Evolutionary conservation across 495 filamentous ascomycete genomes (phyloP), one percentile per base, ranked within the genome.

Genomic region (Oidiodendron maius): DNA sequence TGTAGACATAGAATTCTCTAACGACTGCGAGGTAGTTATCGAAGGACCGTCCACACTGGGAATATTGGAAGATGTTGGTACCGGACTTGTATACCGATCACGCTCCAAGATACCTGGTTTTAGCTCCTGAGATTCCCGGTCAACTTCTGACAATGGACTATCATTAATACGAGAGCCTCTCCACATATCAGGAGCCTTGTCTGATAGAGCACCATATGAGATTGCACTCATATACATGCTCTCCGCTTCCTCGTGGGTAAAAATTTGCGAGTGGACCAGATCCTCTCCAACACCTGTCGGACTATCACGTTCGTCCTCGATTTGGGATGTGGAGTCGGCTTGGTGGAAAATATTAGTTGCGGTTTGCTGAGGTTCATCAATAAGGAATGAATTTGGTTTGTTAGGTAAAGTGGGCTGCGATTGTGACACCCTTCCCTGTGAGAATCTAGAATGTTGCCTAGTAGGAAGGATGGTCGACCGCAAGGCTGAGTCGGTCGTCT

Each of bases 191-290:
- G 66, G 50, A 13, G 60, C 44, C 30, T 56, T 52, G 38, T 38
- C 51, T 13, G 15, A 13, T 3, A 48, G 43, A 16, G 52, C 53
- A 13, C 63, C 57, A 34, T 73, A 50, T 4, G 72, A 75, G 35
- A 77, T 71, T 2, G 75, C 74, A 46, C 75, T 78, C 74, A 96
- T 91, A 54, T 97, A 97, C 82, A 99, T 85, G 65, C 93, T 97
- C 57, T 91, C 84, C 0, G 93, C 93, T 50, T 97, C 90, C 48
- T 94, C 89, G 47, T 94, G 84, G 44, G 80, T 91, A 61, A 90
- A 97, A 13, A 93, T 61, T 53, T 76, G 87, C 9, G 94, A 97
- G 51, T 87, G 58, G 16, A 75, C 67, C 13, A 87, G 74, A 42
- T 61, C 51, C 17, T 55, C 52, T 0, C 34, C 41, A 15, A 50